phyloP scores from a whole-genome alignment of 2,329 filamentous ascomycete genomes.

The Intubia oerlemansii region DNA sequence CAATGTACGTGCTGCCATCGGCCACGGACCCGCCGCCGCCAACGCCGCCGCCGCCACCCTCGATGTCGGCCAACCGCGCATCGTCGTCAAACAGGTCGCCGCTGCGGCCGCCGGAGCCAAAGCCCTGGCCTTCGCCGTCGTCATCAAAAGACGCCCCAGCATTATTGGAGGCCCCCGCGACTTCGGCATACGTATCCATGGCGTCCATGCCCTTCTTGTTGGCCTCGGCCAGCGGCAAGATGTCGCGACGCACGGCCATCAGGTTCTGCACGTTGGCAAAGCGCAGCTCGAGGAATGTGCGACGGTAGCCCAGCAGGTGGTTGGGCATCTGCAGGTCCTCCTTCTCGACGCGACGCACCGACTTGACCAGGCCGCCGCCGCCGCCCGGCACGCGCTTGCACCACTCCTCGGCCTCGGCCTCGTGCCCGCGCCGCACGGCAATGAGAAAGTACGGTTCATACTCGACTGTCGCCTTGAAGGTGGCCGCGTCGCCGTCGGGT shows the following conservation, averaged over 20 bases:
- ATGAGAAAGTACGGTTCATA: slow-evolving; percentile 95
- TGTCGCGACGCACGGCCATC: slow-evolving; percentile 59
- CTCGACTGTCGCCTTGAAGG: slow-evolving; percentile 90
- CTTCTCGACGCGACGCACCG: slow-evolving; percentile 58
- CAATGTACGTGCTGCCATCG: slow-evolving; percentile 90
- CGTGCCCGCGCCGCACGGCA: slow-evolving; percentile 68
- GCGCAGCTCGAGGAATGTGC: slow-evolving; percentile 68
- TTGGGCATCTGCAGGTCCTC: slow-evolving; percentile 93
- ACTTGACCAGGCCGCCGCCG: slow-evolving; percentile 70
- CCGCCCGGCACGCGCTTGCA: slow-evolving; percentile 51
- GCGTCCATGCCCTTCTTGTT: slow-evolving; percentile 93
- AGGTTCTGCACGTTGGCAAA: slow-evolving; percentile 81
- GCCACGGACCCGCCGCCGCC: too few species aligned
- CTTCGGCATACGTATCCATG: slow-evolving; percentile 96
- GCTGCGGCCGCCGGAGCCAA: slow-evolving; percentile 35
- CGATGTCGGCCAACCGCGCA: slow-evolving; percentile 54
- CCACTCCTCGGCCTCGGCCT: slow-evolving; percentile 94
- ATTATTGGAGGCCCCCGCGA: slow-evolving; percentile 40
- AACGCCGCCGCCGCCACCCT: slow-evolving; percentile 14
- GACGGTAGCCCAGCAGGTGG: slow-evolving; percentile 74
- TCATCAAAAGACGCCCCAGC: too few species aligned
- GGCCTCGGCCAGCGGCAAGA: slow-evolving; percentile 83
- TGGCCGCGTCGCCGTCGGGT: slow-evolving; percentile 72
- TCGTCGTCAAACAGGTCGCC: slow-evolving; percentile 91
- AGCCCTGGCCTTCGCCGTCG: slow-evolving; percentile 11